These are phyloP conservation scores for Boletus rubescentipes DNA, from an alignment of 768 basidiomycete genomes.

Conservation along the genomic window DNA sequence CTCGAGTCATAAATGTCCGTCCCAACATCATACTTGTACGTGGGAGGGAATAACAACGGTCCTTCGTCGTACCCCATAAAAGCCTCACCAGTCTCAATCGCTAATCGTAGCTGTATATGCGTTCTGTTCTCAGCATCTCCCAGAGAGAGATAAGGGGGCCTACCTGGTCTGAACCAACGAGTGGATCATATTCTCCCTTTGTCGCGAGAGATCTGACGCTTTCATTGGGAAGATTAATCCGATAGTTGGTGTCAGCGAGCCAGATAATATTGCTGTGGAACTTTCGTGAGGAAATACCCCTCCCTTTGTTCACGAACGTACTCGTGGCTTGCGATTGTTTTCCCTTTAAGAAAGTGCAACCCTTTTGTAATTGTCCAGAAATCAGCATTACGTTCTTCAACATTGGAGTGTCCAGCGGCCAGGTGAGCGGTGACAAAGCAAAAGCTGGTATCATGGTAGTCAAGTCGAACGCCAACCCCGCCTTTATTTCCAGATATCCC, in stretches of 20 bases:
- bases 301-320: slow-evolving; percentile 39
- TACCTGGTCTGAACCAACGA: slow-evolving; percentile 88
- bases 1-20: slow-evolving; percentile 91
- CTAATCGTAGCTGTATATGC: slow-evolving; percentile 58
- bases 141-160: slow-evolving; percentile 8
- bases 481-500: slow-evolving; percentile 99
- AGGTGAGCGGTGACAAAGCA: slow-evolving; percentile 97
- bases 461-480: slow-evolving; percentile 89
- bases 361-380: slow-evolving; percentile 84
- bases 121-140: not conserved
- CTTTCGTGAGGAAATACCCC: slow-evolving; percentile 5
- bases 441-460: slow-evolving; percentile 87
- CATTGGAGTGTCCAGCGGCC: slow-evolving; percentile 90
- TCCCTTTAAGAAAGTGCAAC: slow-evolving; percentile 86
- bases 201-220: slow-evolving; percentile 68
- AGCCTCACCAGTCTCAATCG: slow-evolving; percentile 68
- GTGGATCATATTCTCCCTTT: slow-evolving; percentile 63
- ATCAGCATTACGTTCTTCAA: slow-evolving; percentile 89
- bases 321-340: slow-evolving; percentile 89
- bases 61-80: slow-evolving; percentile 89
- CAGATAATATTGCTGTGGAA: slow-evolving; percentile 81
- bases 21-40: slow-evolving; percentile 86
- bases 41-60: slow-evolving; percentile 87
- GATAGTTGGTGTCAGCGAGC: slow-evolving; percentile 95
- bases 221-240: slow-evolving; percentile 84